These are phyloP conservation scores for Trametes polyzona DNA, from an alignment of 1,284 basidiomycete species.

Conservation along the genomic window DNA sequence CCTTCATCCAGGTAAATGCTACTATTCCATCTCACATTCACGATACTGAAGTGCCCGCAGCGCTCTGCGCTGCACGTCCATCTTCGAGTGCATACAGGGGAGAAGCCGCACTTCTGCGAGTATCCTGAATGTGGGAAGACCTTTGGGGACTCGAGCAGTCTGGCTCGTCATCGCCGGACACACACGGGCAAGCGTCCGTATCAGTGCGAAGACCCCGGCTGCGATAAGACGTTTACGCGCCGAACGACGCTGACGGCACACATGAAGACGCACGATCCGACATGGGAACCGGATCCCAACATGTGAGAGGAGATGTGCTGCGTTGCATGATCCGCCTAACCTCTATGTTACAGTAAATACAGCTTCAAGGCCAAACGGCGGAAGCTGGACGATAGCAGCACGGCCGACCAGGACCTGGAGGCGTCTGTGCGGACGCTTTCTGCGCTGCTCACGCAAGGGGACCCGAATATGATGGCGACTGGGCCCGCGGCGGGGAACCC, in stretches of 20 bases:
- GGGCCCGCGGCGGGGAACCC: slow-evolving; percentile 37
- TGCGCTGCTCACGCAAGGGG: slow-evolving; percentile 56
- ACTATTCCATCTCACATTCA: background rate
- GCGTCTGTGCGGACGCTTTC: slow-evolving; percentile 75
- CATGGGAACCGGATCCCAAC: slow-evolving; percentile 80
- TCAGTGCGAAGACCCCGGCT: slow-evolving; percentile 77
- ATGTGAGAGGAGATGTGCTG: slow-evolving; percentile 54
- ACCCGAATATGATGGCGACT: slow-evolving; percentile 13
- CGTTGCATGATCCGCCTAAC: slow-evolving; percentile 8
- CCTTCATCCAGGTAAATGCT: slow-evolving; percentile 80
- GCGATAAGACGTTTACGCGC: slow-evolving; percentile 85
- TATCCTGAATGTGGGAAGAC: slow-evolving; percentile 83
- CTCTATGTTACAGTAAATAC: slow-evolving; percentile 58
- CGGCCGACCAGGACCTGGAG: slow-evolving; percentile 54
- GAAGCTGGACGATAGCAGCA: slow-evolving; percentile 51
- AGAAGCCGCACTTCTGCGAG: slow-evolving; percentile 88
- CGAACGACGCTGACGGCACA: slow-evolving; percentile 80
- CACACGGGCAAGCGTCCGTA: slow-evolving; percentile 85
- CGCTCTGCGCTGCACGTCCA: slow-evolving; percentile 87
- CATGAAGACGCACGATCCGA: slow-evolving; percentile 82
- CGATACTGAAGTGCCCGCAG: slow-evolving; percentile 43
- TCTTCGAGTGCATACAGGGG: slow-evolving; percentile 85
- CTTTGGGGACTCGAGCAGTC: slow-evolving; percentile 87
- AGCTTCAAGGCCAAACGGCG: slow-evolving; percentile 74
- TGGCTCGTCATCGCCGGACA: slow-evolving; percentile 86